These are phyloP conservation scores for Ophiocordyceps camponoti-rufipedis DNA, from an alignment of 2,329 filamentous ascomycete genomes.

Conservation along the genomic window DNA sequence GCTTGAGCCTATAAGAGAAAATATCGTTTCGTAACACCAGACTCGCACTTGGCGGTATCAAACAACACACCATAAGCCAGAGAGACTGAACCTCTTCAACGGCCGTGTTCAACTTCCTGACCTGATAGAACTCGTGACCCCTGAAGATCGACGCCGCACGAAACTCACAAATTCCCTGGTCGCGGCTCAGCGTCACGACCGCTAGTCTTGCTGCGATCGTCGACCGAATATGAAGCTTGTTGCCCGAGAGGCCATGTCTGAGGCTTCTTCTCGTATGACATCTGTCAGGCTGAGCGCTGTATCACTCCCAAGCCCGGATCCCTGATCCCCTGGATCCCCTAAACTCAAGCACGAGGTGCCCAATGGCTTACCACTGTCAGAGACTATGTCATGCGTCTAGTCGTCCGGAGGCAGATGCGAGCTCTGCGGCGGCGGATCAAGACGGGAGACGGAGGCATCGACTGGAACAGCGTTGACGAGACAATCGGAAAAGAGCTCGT, in stretches of 20 bases:
- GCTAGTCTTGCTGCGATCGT: background rate
- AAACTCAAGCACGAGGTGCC: background rate
- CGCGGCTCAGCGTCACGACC: background rate
- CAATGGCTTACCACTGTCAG: constrained; percentile 3
- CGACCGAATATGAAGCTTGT: background rate
- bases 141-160: too few species aligned
- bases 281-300: background rate
- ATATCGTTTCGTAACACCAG: too few species aligned
- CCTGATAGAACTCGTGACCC: too few species aligned
- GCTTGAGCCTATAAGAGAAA: too few species aligned
- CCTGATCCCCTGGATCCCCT: background rate
- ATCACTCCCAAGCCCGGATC: background rate
- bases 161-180: too few species aligned
- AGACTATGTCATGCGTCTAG: constrained; percentile 4
- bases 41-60: too few species aligned
- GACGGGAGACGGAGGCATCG: background rate
- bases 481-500: constrained; percentile 3
- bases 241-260: background rate
- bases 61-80: too few species aligned
- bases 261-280: background rate
- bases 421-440: constrained; percentile 1
- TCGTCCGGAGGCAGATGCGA: constrained; percentile 4
- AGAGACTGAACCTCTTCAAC: too few species aligned
- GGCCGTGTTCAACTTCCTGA: too few species aligned
- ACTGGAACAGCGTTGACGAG: constrained; percentile 4